Conservation (phyloP, 2,329 filamentous ascomycete species). For the Elsinoe australis region DNA sequence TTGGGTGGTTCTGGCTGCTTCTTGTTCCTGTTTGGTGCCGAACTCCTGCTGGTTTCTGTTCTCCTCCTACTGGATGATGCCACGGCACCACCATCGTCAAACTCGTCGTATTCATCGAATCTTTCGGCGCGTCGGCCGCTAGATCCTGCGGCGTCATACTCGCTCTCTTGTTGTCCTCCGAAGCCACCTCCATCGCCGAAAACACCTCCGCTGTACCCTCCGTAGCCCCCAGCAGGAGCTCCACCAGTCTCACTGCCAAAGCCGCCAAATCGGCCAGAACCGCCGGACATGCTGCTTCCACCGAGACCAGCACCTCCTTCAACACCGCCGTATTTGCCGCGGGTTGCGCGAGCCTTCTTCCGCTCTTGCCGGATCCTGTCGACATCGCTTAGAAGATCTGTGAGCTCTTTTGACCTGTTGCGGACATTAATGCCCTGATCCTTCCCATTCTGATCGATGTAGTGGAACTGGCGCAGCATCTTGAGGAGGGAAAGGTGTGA, state of each 20-base stretch:
- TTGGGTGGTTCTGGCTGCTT: constrained; percentile 64
- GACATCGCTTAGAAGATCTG: constrained; percentile 86
- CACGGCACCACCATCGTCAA: constrained; percentile 62
- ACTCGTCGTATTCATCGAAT: constrained; percentile 97
- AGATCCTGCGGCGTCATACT: constrained; percentile 57
- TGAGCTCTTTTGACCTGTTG: constrained; percentile 90
- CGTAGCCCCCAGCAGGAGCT: constrained; percentile 40
- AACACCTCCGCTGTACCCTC: constrained; percentile 64
- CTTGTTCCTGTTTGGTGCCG: constrained; percentile 38
- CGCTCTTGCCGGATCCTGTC: constrained; percentile 66
- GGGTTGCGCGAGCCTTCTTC: constrained; percentile 84
- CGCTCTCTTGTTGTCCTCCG: constrained; percentile 60
- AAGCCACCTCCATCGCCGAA: constrained; percentile 96
- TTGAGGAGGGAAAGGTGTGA: constrained; percentile 92
- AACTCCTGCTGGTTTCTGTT: constrained; percentile 33
- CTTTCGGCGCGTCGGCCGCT: constrained; percentile 58
- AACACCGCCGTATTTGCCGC: constrained; percentile 92
- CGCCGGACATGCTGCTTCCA: constrained; percentile 44
- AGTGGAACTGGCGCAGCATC: constrained; percentile 98
- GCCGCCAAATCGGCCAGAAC: constrained; percentile 66
- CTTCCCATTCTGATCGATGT: constrained; percentile 90
- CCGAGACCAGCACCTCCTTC: constrained; percentile 67
- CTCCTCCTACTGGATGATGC: constrained; percentile 48
- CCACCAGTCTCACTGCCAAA: constrained; percentile 68
- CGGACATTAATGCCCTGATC: constrained; percentile 97